Conservation (phyloP, 345 rosid genomes). For the Euphorbia tirucalli region DNA sequence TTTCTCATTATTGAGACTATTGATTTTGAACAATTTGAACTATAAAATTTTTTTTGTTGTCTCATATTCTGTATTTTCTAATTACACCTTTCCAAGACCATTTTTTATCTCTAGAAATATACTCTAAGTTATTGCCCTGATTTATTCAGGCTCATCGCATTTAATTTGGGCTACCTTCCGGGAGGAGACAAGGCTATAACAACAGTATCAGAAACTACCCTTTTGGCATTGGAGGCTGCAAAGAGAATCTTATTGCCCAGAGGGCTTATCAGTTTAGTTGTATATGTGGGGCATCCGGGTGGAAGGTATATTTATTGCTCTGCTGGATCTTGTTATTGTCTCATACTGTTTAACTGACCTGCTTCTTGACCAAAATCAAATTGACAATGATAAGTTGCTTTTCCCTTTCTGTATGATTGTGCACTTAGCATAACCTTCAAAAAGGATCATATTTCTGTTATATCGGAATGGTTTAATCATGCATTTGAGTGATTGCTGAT, state of each 20-base stretch:
- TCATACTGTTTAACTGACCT: background rate
- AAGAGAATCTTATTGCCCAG: conserved; percentile 55
- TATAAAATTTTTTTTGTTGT: background rate
- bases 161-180: conserved; percentile 95
- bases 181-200: conserved; percentile 69
- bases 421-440: background rate
- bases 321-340: background rate
- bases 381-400: background rate
- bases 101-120: background rate
- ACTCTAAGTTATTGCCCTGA: background rate
- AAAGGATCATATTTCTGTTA: background rate
- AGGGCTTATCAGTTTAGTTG: conserved; percentile 79
- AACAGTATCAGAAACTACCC: conserved; percentile 60
- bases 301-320: conserved; percentile 53
- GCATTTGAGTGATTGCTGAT: too few relatives aligned
- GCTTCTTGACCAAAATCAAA: background rate
- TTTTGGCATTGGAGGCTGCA: conserved; percentile 62
- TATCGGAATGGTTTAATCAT: background rate
- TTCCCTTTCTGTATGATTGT: background rate
- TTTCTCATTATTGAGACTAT: background rate
- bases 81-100: background rate
- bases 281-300: conserved; percentile 79
- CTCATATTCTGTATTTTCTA: background rate
- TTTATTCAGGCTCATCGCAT: conserved; percentile 66
- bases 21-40: conserved; percentile 1